Evolutionary conservation across 1,284 basidiomycete genomes (phyloP), one percentile per base, ranked within the genome.

Genomic region (Moniliella sp.): DNA sequence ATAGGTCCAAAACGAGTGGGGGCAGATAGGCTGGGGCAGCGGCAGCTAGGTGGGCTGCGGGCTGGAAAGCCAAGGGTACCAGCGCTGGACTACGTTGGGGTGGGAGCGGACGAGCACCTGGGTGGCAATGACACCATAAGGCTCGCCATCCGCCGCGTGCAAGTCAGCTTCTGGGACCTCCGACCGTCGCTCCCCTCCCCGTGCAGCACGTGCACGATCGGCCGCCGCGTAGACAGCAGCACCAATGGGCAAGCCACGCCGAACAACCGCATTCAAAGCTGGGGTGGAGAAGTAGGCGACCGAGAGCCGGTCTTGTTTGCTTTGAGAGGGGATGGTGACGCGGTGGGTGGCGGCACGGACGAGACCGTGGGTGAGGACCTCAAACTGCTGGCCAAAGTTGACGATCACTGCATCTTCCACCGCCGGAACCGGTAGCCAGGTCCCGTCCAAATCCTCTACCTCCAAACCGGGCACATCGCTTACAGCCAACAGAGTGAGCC

Each of bases 361-460:
- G 25, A 45, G 40, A 15, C 49, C 45, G 18, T 36, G 35, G 17
- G 42, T 43, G 3, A 52, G 32, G 14, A 35, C 33, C 26, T 54
- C 51, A 13, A 54, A 36, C 25, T 54, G 51, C 30, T 54, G 51
- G n/a, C 51, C 51, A 26, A 49, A 47, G 27, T 54, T 54, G 40
- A 52, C 46, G 25, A 54, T 39, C 18, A 46, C 42, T 13, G 30
- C 26, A 16, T 33, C 27, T 10, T 36, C 25, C 4, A 42, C 32
- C 35, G 42, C 37, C 0, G 46, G 49, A 5, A 54, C 42, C 15
- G 35, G 33, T 12, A 54, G 21, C 51, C 51, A 54, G 7, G 18
- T 19, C 3, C 51, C 51, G 10, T 30, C 13, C 10, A 46, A 40
- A 26, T 47, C 37, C 33, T 54, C 47, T 2, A 39, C 49, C 33